Percentiles rank a stretch among this genome's conserved stretches.
phyloP scores from a whole-genome alignment of 768 basidiomycete species.

The Mycena olivaceomarginata region DNA sequence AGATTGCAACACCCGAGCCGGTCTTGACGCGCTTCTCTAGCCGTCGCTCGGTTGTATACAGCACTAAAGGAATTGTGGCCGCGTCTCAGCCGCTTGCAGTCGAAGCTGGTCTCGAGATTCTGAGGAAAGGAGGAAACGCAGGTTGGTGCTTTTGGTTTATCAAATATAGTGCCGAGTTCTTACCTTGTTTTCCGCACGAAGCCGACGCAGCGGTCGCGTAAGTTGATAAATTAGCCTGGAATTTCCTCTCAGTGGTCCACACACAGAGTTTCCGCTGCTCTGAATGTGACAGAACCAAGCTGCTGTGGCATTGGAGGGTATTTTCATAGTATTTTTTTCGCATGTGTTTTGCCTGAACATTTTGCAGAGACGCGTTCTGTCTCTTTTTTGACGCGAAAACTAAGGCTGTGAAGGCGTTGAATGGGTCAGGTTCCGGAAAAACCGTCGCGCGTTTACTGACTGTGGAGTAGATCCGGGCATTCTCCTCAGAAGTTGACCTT shows the following conservation, averaged over 20 bases:
- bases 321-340: slow-evolving; percentile 40
- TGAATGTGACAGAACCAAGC: slow-evolving; percentile 94
- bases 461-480: slow-evolving; percentile 74
- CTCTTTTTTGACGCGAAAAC: slow-evolving; percentile 92
- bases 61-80: slow-evolving; percentile 91
- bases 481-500: slow-evolving; percentile 88
- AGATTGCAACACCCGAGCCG: slow-evolving; percentile 80
- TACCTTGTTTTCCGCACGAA: slow-evolving; percentile 52
- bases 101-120: slow-evolving; percentile 93
- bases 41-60: slow-evolving; percentile 90
- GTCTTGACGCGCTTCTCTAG: slow-evolving; percentile 85
- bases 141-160: slow-evolving; percentile 66
- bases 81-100: slow-evolving; percentile 94
- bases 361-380: slow-evolving; percentile 89
- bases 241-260: not conserved
- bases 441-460: not conserved
- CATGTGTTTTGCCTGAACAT: slow-evolving; percentile 16
- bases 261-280: slow-evolving; percentile 81
- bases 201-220: slow-evolving; percentile 95
- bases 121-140: slow-evolving; percentile 96
- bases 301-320: slow-evolving; percentile 96
- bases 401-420: slow-evolving; percentile 90
- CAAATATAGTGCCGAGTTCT: not conserved
- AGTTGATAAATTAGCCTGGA: not conserved
- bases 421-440: slow-evolving; percentile 66